Percentiles rank a stretch among this genome's conserved stretches.
Conservation (phyloP, 495 filamentous ascomycete species). For the Letharia lupina region DNA sequence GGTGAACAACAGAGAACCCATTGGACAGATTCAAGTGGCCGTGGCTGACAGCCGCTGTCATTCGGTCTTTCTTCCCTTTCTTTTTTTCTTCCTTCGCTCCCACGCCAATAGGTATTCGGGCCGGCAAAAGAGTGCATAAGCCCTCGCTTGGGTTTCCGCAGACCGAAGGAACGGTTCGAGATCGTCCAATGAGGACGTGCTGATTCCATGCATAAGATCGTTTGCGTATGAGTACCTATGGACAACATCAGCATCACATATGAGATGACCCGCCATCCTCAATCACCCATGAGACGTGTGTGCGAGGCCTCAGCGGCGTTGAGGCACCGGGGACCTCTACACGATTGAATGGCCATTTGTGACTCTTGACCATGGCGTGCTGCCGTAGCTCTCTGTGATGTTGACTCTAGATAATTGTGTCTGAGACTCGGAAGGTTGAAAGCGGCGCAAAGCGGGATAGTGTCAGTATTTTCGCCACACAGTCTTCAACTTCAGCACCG, state of each 20-base stretch:
- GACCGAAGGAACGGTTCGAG: neutral
- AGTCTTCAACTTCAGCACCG: neutral
- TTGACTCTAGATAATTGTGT: neutral
- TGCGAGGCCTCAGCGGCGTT: neutral
- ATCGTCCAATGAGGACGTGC: neutral
- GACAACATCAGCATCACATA: neutral
- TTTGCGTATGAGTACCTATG: neutral
- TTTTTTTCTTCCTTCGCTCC: neutral
- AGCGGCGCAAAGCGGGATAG: neutral
- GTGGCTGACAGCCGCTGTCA: slow-evolving; percentile 2
- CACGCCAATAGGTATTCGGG: slow-evolving; percentile 3
- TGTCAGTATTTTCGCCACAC: neutral
- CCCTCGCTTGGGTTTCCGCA: neutral
- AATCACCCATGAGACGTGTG: neutral
- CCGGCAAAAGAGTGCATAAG: neutral
- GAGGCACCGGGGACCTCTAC: neutral
- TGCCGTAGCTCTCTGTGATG: neutral
- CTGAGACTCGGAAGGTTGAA: neutral
- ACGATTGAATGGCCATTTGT: neutral
- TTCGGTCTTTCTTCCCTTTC: neutral
- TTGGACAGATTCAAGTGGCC: neutral
- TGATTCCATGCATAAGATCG: neutral
- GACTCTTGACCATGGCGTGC: neutral
- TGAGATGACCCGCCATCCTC: neutral
- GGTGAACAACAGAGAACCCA: too few species aligned